These are phyloP conservation scores for Teratosphaeria viscida DNA, from an alignment of 2,329 filamentous ascomycete species.

Conservation along the genomic window DNA sequence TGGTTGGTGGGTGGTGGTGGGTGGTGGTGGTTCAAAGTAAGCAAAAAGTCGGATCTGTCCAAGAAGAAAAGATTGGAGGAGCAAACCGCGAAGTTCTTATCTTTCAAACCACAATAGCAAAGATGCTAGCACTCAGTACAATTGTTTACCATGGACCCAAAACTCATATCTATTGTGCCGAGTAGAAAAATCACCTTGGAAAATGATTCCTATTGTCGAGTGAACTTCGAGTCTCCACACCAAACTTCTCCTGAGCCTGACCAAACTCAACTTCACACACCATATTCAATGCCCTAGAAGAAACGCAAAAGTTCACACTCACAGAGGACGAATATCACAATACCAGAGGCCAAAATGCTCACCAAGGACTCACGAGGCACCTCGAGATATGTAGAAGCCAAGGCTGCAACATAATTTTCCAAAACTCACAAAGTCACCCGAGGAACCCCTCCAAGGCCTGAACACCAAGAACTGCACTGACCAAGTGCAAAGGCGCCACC, in stretches of 20 bases:
- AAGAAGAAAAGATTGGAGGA: not conserved
- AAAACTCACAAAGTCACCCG: not conserved
- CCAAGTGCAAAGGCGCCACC: constrained; percentile 68
- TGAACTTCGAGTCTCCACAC: not conserved
- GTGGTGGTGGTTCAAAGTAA: not conserved
- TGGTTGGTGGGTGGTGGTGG: not conserved
- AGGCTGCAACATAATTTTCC: not conserved
- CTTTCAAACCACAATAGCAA: not conserved
- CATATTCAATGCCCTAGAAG: not conserved
- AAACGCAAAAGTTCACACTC: not conserved
- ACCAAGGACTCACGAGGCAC: not conserved
- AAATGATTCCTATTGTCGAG: not conserved
- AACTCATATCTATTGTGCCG: not conserved
- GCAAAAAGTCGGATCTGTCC: not conserved
- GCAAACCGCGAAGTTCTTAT: not conserved
- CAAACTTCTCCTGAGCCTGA: not conserved
- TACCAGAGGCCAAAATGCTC: not conserved
- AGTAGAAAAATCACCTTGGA: not conserved
- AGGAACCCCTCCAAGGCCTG: constrained; percentile 41
- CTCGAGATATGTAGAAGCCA: too few species aligned
- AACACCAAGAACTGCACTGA: constrained; percentile 58
- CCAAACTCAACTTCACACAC: not conserved
- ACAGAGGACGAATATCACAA: not conserved
- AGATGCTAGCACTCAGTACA: not conserved
- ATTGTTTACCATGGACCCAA: not conserved